Percentiles rank a stretch among this genome's conserved stretches.
These are phyloP conservation scores for Blastobotrys ciferrii DNA, from an alignment of 1,139 yeast genomes.

Conservation along the genomic window DNA sequence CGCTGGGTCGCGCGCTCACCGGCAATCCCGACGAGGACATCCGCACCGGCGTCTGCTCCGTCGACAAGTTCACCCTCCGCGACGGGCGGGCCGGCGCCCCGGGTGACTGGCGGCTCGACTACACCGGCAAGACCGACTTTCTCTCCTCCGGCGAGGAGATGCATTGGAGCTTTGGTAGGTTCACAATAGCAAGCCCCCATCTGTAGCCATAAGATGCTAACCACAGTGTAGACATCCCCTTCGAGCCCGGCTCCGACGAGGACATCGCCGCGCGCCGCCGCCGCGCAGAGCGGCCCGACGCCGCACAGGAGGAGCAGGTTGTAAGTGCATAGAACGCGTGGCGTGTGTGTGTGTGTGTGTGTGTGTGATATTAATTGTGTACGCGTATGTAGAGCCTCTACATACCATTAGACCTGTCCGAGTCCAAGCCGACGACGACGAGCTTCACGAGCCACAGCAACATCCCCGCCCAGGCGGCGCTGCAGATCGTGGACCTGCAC, in stretches of 20 bases:
- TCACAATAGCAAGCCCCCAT: too few relatives aligned
- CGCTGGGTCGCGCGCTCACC: constrained; percentile 67
- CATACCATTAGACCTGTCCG: constrained; percentile 31
- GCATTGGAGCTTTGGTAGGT: constrained; percentile 77
- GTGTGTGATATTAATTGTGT: too few relatives aligned
- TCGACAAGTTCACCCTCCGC: constrained; percentile 53
- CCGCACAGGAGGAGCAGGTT: constrained; percentile 6
- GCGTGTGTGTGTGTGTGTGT: too few relatives aligned
- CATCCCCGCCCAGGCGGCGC: constrained; percentile 35
- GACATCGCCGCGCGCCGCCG: constrained; percentile 44
- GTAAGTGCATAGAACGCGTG: constrained; percentile 2
- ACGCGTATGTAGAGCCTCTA: constrained; percentile 21
- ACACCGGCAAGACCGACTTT: constrained; percentile 69
- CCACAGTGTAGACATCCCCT: constrained; percentile 42
- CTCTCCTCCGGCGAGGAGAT: constrained; percentile 79
- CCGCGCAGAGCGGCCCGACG: constrained; percentile 13
- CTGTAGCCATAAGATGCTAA: too few relatives aligned
- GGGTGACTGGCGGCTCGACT: constrained; percentile 51
- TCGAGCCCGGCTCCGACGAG: constrained; percentile 77
- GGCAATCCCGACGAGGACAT: constrained; percentile 48
- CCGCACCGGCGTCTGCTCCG: constrained; percentile 56
- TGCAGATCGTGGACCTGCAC: constrained; percentile 55
- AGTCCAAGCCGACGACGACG: constrained; percentile 9
- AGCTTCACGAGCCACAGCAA: constrained; percentile 11
- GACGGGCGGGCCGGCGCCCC: constrained; percentile 39